phyloP scores from a whole-genome alignment of 2,329 filamentous ascomycete species.

The Clonostachys rosea region DNA sequence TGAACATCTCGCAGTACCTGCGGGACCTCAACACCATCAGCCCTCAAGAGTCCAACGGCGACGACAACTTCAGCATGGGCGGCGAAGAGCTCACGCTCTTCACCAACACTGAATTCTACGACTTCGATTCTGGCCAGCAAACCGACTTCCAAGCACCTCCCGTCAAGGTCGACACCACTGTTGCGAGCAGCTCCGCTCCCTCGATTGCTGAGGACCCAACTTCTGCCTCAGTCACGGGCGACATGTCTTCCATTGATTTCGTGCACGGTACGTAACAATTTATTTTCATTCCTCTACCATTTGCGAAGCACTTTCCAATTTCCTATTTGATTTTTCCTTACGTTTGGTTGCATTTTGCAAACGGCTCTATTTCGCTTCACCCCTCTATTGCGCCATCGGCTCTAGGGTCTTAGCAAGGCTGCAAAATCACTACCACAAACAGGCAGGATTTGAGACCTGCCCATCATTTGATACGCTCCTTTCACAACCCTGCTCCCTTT shows the following conservation, averaged over 20 bases:
- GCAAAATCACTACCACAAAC: not conserved
- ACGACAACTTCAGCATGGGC: slow-evolving; percentile 54
- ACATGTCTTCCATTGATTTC: slow-evolving; percentile 44
- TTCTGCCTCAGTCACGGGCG: slow-evolving; percentile 34
- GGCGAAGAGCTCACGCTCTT: slow-evolving; percentile 74
- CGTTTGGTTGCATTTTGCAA: slow-evolving; percentile 2
- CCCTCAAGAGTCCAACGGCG: slow-evolving; percentile 48
- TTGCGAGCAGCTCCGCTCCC: slow-evolving; percentile 22
- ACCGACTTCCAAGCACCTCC: slow-evolving; percentile 50
- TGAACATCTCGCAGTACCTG: slow-evolving; percentile 87
- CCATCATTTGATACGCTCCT: not conserved
- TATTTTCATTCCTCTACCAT: not conserved
- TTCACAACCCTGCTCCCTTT: not conserved
- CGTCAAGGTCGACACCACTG: slow-evolving; percentile 29
- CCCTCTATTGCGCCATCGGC: slow-evolving; percentile 1
- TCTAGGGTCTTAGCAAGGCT: not conserved
- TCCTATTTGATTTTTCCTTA: slow-evolving; percentile 4
- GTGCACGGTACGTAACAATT: slow-evolving; percentile 38
- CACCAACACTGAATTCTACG: slow-evolving; percentile 78
- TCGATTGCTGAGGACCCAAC: slow-evolving; percentile 26
- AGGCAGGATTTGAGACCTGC: not conserved
- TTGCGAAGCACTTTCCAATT: not conserved
- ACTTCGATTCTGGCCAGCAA: slow-evolving; percentile 65
- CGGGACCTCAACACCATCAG: slow-evolving; percentile 77
- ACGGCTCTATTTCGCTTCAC: not conserved